Percentiles rank a stretch among this genome's conserved stretches.
Conservation (phyloP, 805 yeast species). For the Priceomyces medius region DNA sequence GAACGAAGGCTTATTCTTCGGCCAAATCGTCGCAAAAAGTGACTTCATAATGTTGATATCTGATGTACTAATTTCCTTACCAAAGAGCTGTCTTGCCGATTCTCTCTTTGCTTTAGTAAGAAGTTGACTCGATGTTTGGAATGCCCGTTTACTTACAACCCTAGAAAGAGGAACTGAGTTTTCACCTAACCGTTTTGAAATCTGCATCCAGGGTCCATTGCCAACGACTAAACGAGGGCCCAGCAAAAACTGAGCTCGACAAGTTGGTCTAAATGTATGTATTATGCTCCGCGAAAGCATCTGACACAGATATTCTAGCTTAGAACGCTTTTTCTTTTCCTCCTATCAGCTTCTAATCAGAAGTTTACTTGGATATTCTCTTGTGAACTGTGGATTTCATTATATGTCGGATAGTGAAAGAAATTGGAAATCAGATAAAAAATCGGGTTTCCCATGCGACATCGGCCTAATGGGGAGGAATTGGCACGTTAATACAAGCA, state of each 20-base stretch:
- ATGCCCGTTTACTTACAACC: background rate
- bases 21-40: conserved; percentile 76
- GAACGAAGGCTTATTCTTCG: conserved; percentile 63
- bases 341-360: background rate
- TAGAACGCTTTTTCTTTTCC: background rate
- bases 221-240: background rate
- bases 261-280: background rate
- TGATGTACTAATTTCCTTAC: conserved; percentile 34
- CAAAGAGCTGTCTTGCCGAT: conserved; percentile 21
- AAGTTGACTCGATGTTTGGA: conserved; percentile 2
- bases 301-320: background rate
- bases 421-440: too few species aligned
- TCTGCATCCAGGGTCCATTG: background rate
- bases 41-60: conserved; percentile 60
- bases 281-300: conserved; percentile 1
- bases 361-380: background rate
- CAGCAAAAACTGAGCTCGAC: background rate
- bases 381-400: conserved; percentile 1
- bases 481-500: too few species aligned
- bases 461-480: too few species aligned
- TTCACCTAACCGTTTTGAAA: background rate
- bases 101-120: conserved; percentile 9
- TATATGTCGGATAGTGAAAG: background rate
- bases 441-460: too few species aligned
- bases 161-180: background rate